Conservation (phyloP, 257 asterid species). For the Cinchona pubescens region DNA sequence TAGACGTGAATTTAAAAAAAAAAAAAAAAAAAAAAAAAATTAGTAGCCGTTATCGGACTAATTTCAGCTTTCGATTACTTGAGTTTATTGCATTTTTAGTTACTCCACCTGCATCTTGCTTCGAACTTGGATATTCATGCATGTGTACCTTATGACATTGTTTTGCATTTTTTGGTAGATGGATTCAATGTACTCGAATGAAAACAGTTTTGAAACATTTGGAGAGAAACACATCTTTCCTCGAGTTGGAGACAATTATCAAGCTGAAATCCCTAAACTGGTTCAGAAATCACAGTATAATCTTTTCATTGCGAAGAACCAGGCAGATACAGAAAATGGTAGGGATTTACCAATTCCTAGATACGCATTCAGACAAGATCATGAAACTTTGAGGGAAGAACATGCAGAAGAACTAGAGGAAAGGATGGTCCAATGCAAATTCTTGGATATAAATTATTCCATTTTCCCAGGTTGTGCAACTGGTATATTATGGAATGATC, state of each 20-base stretch:
- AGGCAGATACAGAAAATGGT: constrained; percentile 13
- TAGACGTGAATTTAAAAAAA: too few species aligned
- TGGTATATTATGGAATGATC: constrained; percentile 48
- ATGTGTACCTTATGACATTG: background rate
- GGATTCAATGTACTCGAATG: constrained; percentile 24
- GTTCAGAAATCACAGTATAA: constrained; percentile 17
- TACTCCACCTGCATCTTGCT: constrained; percentile 1
- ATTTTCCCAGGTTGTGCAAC: constrained; percentile 48
- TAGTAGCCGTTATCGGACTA: too few species aligned
- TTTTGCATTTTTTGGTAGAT: constrained; percentile 25
- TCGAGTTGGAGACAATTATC: constrained; percentile 60
- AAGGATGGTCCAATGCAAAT: constrained; percentile 19
- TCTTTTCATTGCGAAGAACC: constrained; percentile 11
- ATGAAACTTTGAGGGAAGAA: constrained; percentile 19
- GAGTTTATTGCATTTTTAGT: background rate
- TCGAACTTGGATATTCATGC: background rate
- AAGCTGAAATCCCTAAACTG: constrained; percentile 49
- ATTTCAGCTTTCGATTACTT: background rate
- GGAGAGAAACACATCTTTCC: constrained; percentile 51
- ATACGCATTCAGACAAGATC: constrained; percentile 23
- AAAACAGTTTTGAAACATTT: constrained; percentile 26
- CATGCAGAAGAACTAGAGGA: constrained; percentile 13
- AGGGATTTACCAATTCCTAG: constrained; percentile 44
- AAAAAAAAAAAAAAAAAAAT: too few species aligned
- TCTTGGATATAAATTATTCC: constrained; percentile 13